Percentiles rank a stretch among this genome's conserved stretches.
These are phyloP conservation scores for Amniculicola lignicola DNA, from an alignment of 495 filamentous ascomycete species.

Conservation along the genomic window DNA sequence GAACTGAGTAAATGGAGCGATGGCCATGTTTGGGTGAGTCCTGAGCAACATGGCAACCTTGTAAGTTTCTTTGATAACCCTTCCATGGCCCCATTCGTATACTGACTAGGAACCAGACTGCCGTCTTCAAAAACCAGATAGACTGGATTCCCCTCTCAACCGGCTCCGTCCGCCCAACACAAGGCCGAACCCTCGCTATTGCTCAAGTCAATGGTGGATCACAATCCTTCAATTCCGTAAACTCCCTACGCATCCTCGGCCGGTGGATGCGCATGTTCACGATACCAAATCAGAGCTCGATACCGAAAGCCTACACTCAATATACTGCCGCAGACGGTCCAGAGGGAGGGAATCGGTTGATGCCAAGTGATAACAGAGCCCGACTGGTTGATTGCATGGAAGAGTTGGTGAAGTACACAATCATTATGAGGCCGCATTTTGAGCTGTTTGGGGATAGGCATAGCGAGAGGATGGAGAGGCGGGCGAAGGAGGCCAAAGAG, in stretches of 20 bases:
- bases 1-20: conserved; percentile 65
- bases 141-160: conserved; percentile 68
- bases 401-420: conserved; percentile 72
- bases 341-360: conserved; percentile 54
- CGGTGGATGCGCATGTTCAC: conserved; percentile 79
- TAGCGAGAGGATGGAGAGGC: conserved; percentile 56
- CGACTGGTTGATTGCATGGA: conserved; percentile 74
- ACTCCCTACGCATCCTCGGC: conserved; percentile 64
- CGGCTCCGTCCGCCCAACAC: conserved; percentile 64
- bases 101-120: too few species aligned
- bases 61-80: conserved; percentile 37
- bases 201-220: conserved; percentile 65
- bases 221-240: conserved; percentile 74
- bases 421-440: conserved; percentile 61
- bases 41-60: conserved; percentile 70
- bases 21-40: conserved; percentile 66
- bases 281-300: conserved; percentile 66
- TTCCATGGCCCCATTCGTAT: neutral
- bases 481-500: too few species aligned
- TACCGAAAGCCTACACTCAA: conserved; percentile 64
- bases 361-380: conserved; percentile 61
- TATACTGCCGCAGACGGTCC: conserved; percentile 54
- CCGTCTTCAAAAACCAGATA: conserved; percentile 73
- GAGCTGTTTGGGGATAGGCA: conserved; percentile 63
- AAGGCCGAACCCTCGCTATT: conserved; percentile 64